Evolutionary conservation across 2,329 filamentous ascomycete genomes (phyloP).

Genomic region (Pestalotiopsis sp.): DNA sequence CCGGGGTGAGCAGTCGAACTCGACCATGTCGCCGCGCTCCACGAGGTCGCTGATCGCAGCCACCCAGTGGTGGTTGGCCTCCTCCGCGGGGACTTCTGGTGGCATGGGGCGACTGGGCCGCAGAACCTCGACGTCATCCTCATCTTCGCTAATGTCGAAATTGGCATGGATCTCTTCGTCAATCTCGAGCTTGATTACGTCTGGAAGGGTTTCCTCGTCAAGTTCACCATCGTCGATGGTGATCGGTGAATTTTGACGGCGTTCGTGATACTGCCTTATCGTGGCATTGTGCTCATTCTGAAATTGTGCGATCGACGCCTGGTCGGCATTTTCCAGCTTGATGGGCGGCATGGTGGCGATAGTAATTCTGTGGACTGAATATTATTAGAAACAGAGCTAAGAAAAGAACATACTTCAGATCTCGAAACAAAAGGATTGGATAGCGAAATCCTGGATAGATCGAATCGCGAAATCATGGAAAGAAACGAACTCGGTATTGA

Average conservation of each 20-base stretch:
- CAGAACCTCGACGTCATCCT: background rate
- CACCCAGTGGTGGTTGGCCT: background rate
- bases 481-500: no score
- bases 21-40: conserved; percentile 4
- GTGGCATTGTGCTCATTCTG: background rate
- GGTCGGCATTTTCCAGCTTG: background rate
- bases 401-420: no score
- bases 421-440: no score
- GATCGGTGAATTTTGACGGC: background rate
- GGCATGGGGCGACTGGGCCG: background rate
- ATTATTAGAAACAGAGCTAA: background rate
- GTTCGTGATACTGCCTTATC: background rate
- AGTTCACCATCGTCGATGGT: background rate
- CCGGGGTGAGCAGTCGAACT: background rate
- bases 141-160: background rate
- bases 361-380: background rate
- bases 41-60: background rate
- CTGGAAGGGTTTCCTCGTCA: background rate
- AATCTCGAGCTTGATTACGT: background rate
- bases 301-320: background rate
- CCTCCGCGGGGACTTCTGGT: no score
- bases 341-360: background rate
- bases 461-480: no score
- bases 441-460: no score
- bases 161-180: conserved; percentile 1